phyloP scores from a whole-genome alignment of 169 alveolate genomes.

The Cystoisospora suis region DNA sequence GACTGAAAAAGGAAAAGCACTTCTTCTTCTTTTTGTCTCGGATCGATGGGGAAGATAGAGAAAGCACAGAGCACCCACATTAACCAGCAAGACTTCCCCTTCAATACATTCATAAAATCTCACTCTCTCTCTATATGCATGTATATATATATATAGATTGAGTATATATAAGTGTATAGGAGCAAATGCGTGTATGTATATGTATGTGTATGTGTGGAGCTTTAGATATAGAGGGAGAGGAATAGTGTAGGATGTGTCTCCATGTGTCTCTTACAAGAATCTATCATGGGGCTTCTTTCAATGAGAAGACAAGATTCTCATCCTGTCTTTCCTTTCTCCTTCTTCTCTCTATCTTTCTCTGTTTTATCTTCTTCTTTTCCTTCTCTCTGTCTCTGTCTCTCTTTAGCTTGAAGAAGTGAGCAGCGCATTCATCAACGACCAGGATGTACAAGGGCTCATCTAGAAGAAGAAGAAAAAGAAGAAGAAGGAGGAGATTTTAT shows the following conservation, averaged over 20 bases:
- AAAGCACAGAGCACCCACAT: too few species aligned
- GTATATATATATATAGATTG: too few species aligned
- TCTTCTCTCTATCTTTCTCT: background rate
- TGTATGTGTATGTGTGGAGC: too few species aligned
- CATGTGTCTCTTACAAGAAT: background rate
- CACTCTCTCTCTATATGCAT: too few species aligned
- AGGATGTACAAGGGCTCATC: background rate
- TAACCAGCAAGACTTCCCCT: too few species aligned
- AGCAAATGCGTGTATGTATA: too few species aligned
- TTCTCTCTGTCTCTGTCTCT: background rate
- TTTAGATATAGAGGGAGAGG: background rate
- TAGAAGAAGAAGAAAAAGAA: background rate
- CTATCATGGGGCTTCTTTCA: background rate
- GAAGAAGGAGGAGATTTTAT: too few species aligned
- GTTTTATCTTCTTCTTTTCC: background rate
- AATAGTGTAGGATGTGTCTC: background rate
- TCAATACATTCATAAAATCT: too few species aligned
- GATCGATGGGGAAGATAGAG: too few species aligned
- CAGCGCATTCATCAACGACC: background rate
- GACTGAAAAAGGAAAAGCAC: too few species aligned
- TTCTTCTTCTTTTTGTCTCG: too few species aligned
- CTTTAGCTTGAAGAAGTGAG: conserved; percentile 22
- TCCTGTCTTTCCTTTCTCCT: background rate
- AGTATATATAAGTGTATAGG: too few species aligned
- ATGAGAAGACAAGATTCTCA: background rate